Evolutionary conservation across 495 filamentous ascomycete species (phyloP), one percentile per base, ranked within the genome.

Genomic region (Evernia prunastri): DNA sequence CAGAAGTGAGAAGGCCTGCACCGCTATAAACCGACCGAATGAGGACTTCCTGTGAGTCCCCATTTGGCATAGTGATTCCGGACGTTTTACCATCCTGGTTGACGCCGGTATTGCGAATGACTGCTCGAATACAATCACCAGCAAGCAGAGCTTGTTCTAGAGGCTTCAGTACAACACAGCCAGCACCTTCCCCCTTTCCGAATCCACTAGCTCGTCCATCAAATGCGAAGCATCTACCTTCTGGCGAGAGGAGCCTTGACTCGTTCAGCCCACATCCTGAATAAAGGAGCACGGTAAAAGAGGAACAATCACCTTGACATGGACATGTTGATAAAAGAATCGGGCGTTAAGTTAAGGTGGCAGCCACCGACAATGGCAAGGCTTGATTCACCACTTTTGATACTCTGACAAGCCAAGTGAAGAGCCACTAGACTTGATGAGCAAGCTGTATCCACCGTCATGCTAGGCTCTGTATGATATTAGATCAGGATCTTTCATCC

Each of bases 401-500:
- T 11, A 42, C 60, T 63, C 23, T 58, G 53, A 45, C 60, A 63
- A 17, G 65, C 65, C 29, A 56, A 12, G 25, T 67, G 65, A 13
- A 67, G 25, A 0, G 74, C 78, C 0, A 77, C 66, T 0, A 81
- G 63, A 62, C 74, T 74, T 11, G 73, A 71, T 0, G 75, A 78
- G 68, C 83, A 86, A 12, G 73, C 83, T 1, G 81, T 83, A 66
- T 83, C 79, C 29, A 84, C 67, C 17, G 75, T 75, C 59, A 78
- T 72, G 56, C 76, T 79, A 13, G 78, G 74, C n/a, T n/a, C n/a
- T n/a, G n/a, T n/a, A n/a, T n/a, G n/a, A n/a, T n/a, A n/a, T n/a
- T n/a, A n/a, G n/a, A n/a, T n/a, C n/a, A n/a, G n/a, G n/a, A n/a
- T n/a, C n/a, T n/a, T n/a, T n/a, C n/a, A n/a, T n/a, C n/a, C n/a